Evolutionary conservation across 139 green algal genomes (phyloP), one percentile per base, ranked within the genome.

Genomic region (Volvox africanus): DNA sequence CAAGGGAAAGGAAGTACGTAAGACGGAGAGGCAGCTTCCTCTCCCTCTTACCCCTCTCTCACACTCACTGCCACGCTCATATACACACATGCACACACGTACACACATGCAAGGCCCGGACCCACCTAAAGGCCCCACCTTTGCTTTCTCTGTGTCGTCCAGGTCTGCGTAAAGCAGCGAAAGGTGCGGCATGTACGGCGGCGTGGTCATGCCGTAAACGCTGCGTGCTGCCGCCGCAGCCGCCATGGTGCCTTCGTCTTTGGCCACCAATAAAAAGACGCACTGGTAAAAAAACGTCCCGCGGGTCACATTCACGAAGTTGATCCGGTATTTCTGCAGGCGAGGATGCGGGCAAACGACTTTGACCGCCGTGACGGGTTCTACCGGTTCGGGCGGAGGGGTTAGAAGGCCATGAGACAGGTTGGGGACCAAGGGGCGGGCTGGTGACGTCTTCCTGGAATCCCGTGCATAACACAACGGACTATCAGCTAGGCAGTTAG

Each of bases 111-210:
- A 26, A 12, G 67, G 6, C 67, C 67, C 67, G 2, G 22, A 28
- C 67, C 67, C 22, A n/a, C n/a, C 24, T 6, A 11, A 75, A 75
- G 67, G 35, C 84, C 62, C 9, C 75, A 92, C 82, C 83, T 82
- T n/a, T 55, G 35, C 76, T 11, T 86, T 78, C 44, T 79, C 44
- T n/a, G 12, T 50, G 36, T 82, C n/a, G 28, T 26, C 55, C 19
- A 91, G 73, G 67, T 94, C 94, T 11, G 91, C 80, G 87, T 96
- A 96, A 61, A 96, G 90, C 68, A 96, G 89, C 13, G 91, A 94
- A 32, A 95, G 88, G 91, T 96, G 94, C 18, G 94, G 94, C 94
- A 96, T 95, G 91, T 95, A 95, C 20, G 90, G 87, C 6, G 32
- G 17, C 1, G 82, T 79, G 1, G 68, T 32, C 80, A 83, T 91